Conservation (phyloP, 768 basidiomycete genomes). For the Chlorophyllum brunneum region DNA sequence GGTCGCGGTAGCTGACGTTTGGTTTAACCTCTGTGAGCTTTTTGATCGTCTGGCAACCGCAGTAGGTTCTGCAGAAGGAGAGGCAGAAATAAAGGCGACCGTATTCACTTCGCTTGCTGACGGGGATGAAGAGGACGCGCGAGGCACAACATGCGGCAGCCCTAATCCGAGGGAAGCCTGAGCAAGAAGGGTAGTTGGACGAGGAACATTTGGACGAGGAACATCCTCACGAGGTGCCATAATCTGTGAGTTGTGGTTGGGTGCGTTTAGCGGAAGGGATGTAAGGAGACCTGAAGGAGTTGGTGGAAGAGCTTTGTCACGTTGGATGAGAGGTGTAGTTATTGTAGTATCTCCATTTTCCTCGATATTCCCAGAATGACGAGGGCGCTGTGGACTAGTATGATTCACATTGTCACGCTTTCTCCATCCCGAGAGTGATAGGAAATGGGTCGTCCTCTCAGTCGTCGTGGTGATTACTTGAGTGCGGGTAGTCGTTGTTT, state of each 20-base stretch:
- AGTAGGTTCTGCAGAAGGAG: slow-evolving; percentile 17
- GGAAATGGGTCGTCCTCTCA: slow-evolving; percentile 54
- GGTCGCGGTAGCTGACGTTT: slow-evolving; percentile 3
- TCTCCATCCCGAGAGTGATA: slow-evolving; percentile 64
- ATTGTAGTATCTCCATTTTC: slow-evolving; percentile 6
- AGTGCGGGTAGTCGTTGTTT: slow-evolving; percentile 47
- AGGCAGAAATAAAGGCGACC: slow-evolving; percentile 36
- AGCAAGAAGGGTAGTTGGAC: slow-evolving; percentile 43
- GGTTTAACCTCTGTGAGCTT: slow-evolving; percentile 43
- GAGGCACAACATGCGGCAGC: slow-evolving; percentile 46
- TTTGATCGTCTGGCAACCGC: slow-evolving; percentile 43
- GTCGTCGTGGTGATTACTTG: slow-evolving; percentile 44
- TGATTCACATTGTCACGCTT: slow-evolving; percentile 38
- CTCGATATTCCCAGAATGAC: slow-evolving; percentile 9
- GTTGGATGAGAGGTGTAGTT: not conserved
- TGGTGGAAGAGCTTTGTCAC: slow-evolving; percentile 22
- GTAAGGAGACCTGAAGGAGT: slow-evolving; percentile 15
- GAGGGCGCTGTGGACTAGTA: slow-evolving; percentile 17
- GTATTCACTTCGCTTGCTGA: slow-evolving; percentile 47
- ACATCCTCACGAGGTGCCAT: not conserved
- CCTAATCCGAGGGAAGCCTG: slow-evolving; percentile 59
- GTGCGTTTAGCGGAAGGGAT: not conserved
- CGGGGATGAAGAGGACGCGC: slow-evolving; percentile 32
- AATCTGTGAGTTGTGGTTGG: not conserved
- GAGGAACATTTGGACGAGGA: slow-evolving; percentile 26